Percentiles rank a stretch among this genome's conserved stretches.
phyloP scores from a whole-genome alignment of 2,329 filamentous ascomycete genomes.

The Neofusicoccum parvum region DNA sequence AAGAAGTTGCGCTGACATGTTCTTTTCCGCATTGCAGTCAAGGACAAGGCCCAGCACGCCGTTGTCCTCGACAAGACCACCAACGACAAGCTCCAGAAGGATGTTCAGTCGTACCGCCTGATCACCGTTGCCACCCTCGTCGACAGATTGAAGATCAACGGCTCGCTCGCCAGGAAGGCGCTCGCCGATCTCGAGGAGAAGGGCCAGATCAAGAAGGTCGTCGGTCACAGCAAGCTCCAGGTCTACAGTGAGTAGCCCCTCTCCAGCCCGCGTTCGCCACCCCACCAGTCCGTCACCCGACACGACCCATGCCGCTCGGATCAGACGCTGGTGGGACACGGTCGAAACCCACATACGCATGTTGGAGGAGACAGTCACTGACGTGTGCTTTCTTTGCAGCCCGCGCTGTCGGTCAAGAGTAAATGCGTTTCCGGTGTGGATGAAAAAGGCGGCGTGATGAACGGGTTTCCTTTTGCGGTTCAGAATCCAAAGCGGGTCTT shows the following conservation, averaged over 20 bases:
- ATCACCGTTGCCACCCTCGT: conserved; percentile 98
- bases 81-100: conserved; percentile 98
- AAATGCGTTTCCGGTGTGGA: conserved; percentile 10
- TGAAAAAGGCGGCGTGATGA: conserved; percentile 20
- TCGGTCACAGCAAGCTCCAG: conserved; percentile 94
- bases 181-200: conserved; percentile 94
- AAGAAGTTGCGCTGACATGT: conserved; percentile 25
- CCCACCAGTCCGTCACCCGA: not conserved
- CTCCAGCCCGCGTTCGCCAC: not conserved
- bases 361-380: not conserved
- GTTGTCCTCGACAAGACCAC: conserved; percentile 98
- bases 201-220: conserved; percentile 97
- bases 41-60: conserved; percentile 99
- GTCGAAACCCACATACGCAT: not conserved
- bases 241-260: conserved; percentile 79
- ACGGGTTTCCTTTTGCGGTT: conserved; percentile 19
- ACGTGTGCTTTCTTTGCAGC: not conserved
- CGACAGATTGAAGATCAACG: conserved; percentile 99
- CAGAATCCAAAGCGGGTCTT: conserved; percentile 20
- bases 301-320: not conserved
- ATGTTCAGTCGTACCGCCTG: conserved; percentile 99
- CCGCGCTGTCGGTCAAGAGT: conserved; percentile 19
- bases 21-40: conserved; percentile 66
- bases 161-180: conserved; percentile 88
- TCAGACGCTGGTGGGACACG: not conserved